These are phyloP conservation scores for Coffea eugenioides DNA, from an alignment of 257 asterid species.

Conservation along the genomic window DNA sequence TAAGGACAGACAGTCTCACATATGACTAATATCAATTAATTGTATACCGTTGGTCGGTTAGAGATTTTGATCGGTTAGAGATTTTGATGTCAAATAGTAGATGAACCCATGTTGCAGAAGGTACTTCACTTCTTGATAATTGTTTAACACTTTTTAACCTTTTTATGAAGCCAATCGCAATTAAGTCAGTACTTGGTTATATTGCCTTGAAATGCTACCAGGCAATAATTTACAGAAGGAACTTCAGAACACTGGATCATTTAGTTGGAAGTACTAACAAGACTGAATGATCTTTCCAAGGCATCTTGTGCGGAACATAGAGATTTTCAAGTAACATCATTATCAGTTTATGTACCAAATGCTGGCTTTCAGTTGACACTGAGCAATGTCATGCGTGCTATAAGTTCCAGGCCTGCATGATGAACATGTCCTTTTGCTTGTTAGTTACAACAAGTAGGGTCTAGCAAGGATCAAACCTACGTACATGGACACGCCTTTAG, in stretches of 20 bases:
- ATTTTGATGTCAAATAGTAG: constrained; percentile 20
- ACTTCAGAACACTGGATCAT: no score
- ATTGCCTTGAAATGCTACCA: no score
- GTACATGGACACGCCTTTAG: neutral
- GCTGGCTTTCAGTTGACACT: no score
- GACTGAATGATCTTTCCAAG: no score
- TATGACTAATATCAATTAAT: constrained; percentile 34
- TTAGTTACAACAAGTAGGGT: neutral
- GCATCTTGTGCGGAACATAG: no score
- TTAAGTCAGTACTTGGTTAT: no score
- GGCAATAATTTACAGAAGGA: no score
- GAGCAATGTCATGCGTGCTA: neutral
- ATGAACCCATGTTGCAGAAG: constrained; percentile 2
- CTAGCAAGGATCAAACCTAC: neutral
- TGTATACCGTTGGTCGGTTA: constrained; percentile 22
- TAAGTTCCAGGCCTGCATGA: neutral
- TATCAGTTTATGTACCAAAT: neutral
- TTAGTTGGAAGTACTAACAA: no score
- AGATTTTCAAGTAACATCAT: no score
- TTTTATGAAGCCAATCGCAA: neutral
- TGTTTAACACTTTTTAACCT: no score
- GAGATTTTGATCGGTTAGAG: constrained; percentile 15
- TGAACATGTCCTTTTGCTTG: neutral
- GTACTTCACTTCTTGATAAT: neutral
- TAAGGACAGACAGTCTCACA: constrained; percentile 22